phyloP scores from a whole-genome alignment of 768 basidiomycete genomes.

The Xerocomellus chrysenteron region DNA sequence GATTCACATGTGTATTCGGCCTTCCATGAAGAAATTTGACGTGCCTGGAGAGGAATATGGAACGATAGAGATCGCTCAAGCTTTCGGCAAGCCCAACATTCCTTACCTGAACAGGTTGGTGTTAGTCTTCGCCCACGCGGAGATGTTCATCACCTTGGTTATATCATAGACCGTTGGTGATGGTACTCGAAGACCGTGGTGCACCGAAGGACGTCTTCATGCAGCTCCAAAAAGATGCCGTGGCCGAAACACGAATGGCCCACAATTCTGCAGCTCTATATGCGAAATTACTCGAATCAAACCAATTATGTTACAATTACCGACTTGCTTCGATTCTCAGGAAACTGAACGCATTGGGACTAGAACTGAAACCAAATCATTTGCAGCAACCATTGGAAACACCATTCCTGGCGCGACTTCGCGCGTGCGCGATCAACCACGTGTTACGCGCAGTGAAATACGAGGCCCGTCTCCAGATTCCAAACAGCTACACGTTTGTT shows the following conservation, averaged over 20 bases:
- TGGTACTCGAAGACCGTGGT: slow-evolving; percentile 76
- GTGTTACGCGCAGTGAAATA: slow-evolving; percentile 75
- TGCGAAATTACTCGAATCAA: slow-evolving; percentile 45
- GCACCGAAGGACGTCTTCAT: slow-evolving; percentile 58
- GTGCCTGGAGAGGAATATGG: slow-evolving; percentile 47
- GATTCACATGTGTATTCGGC: slow-evolving; percentile 66
- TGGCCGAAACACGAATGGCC: slow-evolving; percentile 57
- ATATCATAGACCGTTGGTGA: slow-evolving; percentile 59
- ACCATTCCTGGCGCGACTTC: slow-evolving; percentile 55
- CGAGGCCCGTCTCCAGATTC: slow-evolving; percentile 69
- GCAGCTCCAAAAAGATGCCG: slow-evolving; percentile 57
- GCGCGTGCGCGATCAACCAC: slow-evolving; percentile 61
- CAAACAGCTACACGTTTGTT: slow-evolving; percentile 65
- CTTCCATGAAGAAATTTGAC: slow-evolving; percentile 76
- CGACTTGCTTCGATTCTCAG: slow-evolving; percentile 51
- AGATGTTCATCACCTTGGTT: neutral
- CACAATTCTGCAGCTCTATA: slow-evolving; percentile 55
- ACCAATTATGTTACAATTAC: slow-evolving; percentile 48
- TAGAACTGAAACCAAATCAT: slow-evolving; percentile 44
- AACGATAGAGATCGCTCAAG: slow-evolving; percentile 70
- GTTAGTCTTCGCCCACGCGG: neutral
- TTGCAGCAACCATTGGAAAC: slow-evolving; percentile 43
- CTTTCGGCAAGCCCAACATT: slow-evolving; percentile 56
- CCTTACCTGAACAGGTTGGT: slow-evolving; percentile 79
- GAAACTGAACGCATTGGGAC: slow-evolving; percentile 44